Evolutionary conservation across 2,329 filamentous ascomycete genomes (phyloP), one percentile per base, ranked within the genome.

Genomic region (Colletotrichum lindemuthianum): DNA sequence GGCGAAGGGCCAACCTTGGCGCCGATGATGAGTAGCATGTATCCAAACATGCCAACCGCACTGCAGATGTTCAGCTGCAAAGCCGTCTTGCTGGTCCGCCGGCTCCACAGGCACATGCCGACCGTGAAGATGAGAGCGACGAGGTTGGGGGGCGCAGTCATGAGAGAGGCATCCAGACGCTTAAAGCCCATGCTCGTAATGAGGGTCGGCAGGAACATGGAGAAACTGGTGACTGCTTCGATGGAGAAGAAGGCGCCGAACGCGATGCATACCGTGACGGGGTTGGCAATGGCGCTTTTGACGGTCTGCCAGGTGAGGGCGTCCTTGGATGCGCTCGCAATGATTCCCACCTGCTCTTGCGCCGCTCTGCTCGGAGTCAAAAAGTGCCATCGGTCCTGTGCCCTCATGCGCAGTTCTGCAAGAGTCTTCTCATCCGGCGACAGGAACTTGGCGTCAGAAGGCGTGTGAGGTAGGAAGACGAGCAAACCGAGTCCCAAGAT

Each of bases 111-210:
- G 2, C 70, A 70, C 3, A 70, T 65, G 8, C 33, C 44, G 39
- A 73, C 64, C 24, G 70, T 71, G 57, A 66, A 70, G 33, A 71
- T 13, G 41, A 72, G 65, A 8, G 65, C 71, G 10, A 61, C 59
- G 37, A 72, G 63, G 45, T 72, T 72, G 8, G 71, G 71, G 2
- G 69, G 69, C 2, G 70, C 70, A 1, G 71, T 71, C 48, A 72
- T 65, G 15, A 72, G 43, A 2, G 69, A 70, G 9, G 68, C 69
- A 15, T 66, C 50, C 13, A 70, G 44, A 7, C 36, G 58, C 15
- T 65, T 49, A 24, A 65, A 63, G 2, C 70, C 69, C 65, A 70
- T 69, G 9, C 60, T 59, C 5, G 54, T 50, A 47, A 72, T 67
- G 36, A 72, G 70, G 11, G 70, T 71, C 3, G 71, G 71, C 8